Base-by-base conservation (phyloP, 2,329 filamentous ascomycete species). In the Chalaropsis ovoidea region DNA sequence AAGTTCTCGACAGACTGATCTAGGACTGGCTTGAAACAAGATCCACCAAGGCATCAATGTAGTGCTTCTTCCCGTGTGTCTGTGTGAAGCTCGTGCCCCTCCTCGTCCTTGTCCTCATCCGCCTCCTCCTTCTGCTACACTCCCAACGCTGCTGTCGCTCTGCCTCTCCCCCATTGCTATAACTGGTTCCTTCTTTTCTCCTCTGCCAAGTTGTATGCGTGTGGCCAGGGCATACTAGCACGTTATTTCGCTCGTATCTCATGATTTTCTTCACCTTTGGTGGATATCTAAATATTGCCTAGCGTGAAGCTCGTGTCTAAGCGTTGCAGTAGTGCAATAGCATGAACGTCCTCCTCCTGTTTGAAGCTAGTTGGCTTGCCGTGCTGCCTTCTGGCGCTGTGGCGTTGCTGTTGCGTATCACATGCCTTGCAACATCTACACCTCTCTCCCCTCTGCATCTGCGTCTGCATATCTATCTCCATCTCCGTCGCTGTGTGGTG, bases 301-400 rank as follows among this genome's bases (percentile, higher is more conserved):
- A 58, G 54, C 54, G 54, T 19, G 17, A 11, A 35, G n/a, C 24
- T n/a, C 27, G 13, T 35, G 54, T 39, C 54, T 58, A 58, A 58
- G 54, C 54, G 54, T 58, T 58, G 54, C 54, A 58, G 54, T 58
- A 58, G 54, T 58, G 54, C 54, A 58, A 58, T 58, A 58, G 54
- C 54, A 58, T 58, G 54, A 58, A 58, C 15, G 31, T 17, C 17
- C 8, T 31, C 15, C 17, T 17, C 17, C 8, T 31, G 54, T 35
- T 58, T 58, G 54, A 58, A 58, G 54, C 54, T 58, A 58, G 54
- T 39, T n/a, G 24, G 45, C 24, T 24, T 52, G 47, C 47, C 24
- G 35, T 39, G 47, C 5, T 24, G 47, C 19, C 19, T 52, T 52
- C 27, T 52, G 15, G 47, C 5, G 22, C 2, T 27, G 47, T 52